Percentiles rank a stretch among this genome's conserved stretches.
These are phyloP conservation scores for Medicago ruthenica DNA, from an alignment of 306 rosid genomes.

Conservation along the genomic window DNA sequence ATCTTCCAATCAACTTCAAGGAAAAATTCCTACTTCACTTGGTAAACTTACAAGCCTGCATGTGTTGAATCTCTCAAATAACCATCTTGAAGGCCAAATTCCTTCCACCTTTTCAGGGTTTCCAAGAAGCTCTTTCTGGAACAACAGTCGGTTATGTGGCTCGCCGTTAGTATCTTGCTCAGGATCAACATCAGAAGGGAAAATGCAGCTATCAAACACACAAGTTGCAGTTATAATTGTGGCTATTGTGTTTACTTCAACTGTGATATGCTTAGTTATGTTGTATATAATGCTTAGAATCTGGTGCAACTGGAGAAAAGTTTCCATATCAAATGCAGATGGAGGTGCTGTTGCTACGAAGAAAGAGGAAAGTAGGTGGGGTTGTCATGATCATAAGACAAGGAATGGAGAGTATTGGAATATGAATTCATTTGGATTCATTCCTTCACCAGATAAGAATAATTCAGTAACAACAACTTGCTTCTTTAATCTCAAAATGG, in stretches of 20 bases:
- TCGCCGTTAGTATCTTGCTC: slow-evolving; percentile 67
- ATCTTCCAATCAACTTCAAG: slow-evolving; percentile 75
- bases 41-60: slow-evolving; percentile 84
- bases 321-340: slow-evolving; percentile 65
- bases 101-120: slow-evolving; percentile 72
- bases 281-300: slow-evolving; percentile 83
- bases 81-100: slow-evolving; percentile 74
- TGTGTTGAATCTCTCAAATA: slow-evolving; percentile 76
- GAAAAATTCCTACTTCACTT: slow-evolving; percentile 69
- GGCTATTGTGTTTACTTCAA: slow-evolving; percentile 77
- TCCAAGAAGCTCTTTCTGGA: slow-evolving; percentile 78
- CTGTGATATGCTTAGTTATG: slow-evolving; percentile 73
- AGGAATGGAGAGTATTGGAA: slow-evolving; percentile 80
- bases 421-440: slow-evolving; percentile 64
- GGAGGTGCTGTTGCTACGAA: slow-evolving; percentile 44
- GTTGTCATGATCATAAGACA: slow-evolving; percentile 50
- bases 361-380: slow-evolving; percentile 59
- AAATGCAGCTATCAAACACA: slow-evolving; percentile 58
- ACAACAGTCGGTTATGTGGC: slow-evolving; percentile 70
- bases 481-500: slow-evolving; percentile 63
- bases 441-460: slow-evolving; percentile 65
- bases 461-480: slow-evolving; percentile 50
- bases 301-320: slow-evolving; percentile 94
- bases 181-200: slow-evolving; percentile 48
- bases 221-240: slow-evolving; percentile 71